These are phyloP conservation scores for Emergomyces africanus DNA, from an alignment of 2,329 filamentous ascomycete species.

Conservation along the genomic window DNA sequence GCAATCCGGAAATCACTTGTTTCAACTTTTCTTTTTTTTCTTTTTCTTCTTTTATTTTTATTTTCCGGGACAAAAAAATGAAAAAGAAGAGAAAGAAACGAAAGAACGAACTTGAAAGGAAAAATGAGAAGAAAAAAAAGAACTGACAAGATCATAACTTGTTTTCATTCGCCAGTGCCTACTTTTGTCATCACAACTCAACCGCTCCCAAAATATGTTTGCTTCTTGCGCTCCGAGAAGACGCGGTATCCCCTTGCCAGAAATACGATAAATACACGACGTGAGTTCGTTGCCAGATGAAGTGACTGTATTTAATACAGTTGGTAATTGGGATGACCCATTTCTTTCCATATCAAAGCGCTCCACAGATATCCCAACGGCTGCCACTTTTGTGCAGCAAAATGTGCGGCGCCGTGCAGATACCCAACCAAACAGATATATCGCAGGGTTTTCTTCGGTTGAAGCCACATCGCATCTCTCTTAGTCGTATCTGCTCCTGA, in stretches of 20 bases:
- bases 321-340: neutral
- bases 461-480: neutral
- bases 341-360: neutral
- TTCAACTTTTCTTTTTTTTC: neutral
- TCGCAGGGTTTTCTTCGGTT: neutral
- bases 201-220: neutral
- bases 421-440: neutral
- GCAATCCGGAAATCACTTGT: neutral
- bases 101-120: no score
- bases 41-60: no score
- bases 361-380: neutral
- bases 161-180: neutral
- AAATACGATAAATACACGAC: neutral
- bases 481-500: neutral
- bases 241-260: neutral
- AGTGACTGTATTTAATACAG: neutral
- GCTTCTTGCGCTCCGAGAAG: neutral
- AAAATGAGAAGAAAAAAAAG: neutral
- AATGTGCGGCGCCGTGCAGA: neutral
- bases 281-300: neutral
- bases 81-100: no score
- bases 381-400: neutral
- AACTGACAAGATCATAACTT: neutral
- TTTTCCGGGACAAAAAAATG: no score
- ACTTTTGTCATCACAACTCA: neutral